Conservation (phyloP, 768 basidiomycete species). For the Lentinula lateritia region DNA sequence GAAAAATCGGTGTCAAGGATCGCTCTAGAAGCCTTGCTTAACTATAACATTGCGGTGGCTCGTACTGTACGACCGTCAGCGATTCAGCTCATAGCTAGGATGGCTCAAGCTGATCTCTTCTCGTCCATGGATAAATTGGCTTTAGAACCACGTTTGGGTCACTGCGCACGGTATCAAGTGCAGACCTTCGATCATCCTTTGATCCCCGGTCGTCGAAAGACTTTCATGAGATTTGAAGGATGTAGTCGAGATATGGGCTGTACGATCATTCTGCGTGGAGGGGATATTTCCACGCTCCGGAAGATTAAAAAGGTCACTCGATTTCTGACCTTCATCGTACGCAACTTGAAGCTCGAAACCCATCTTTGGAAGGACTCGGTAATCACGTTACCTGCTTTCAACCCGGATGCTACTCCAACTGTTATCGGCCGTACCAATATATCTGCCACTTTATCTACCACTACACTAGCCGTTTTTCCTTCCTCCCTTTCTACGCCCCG, state of each 20-base stretch:
- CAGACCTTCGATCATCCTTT: conserved; percentile 93
- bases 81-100: conserved; percentile 82
- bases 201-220: conserved; percentile 93
- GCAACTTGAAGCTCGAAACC: conserved; percentile 91
- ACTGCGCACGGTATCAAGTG: conserved; percentile 79
- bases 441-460: conserved; percentile 13
- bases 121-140: conserved; percentile 94
- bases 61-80: conserved; percentile 85
- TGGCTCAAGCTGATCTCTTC: conserved; percentile 93
- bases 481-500: conserved; percentile 26
- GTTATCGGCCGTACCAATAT: conserved; percentile 19
- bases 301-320: conserved; percentile 90
- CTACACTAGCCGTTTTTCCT: conserved; percentile 19
- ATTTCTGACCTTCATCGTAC: conserved; percentile 88
- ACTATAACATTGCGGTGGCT: conserved; percentile 86
- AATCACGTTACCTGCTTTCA: conserved; percentile 65
- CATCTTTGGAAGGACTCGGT: conserved; percentile 91
- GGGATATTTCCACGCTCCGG: conserved; percentile 70
- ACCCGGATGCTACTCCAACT: conserved; percentile 58
- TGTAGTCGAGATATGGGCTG: conserved; percentile 91
- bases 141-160: conserved; percentile 82
- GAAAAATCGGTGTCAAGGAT: conserved; percentile 89
- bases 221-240: conserved; percentile 97
- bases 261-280: conserved; percentile 89
- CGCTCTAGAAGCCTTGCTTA: conserved; percentile 81